Base-by-base conservation (phyloP, 2,329 filamentous ascomycete species). In the Plectosphaerella plurivora region DNA sequence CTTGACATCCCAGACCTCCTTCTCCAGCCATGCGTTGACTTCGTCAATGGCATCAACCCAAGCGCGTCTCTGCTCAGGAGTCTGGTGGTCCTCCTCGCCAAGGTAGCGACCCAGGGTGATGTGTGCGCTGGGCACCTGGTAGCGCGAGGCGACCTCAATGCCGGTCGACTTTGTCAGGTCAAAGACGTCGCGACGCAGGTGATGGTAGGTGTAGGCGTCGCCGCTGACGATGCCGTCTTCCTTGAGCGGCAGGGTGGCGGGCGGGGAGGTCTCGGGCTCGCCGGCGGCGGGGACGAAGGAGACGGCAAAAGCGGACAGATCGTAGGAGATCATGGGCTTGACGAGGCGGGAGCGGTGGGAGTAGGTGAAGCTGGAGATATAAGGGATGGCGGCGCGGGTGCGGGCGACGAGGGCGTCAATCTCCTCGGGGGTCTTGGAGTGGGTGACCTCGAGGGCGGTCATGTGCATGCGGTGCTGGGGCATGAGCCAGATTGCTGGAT, bases 111-210 rank as follows among this genome's bases (percentile, higher is more conserved):
- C 92, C 53, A 97, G 81, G 0, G 93, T 97, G 63, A 97, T 81
- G 72, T 97, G 93, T 15, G 90, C 91, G 46, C 88, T 93, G 2
- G 92, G 92, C 2, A 96, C 90, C 22, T 92, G 85, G 66, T 97
- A 97, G 53, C 93, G 79, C 50, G 88, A 89, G 20, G 78, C 86
- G 35, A 96, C 78, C 15, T 79, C 71, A n/a, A 93, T 74, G 1
- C 88, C 89, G 0, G 83, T 78, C 4, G 72, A 73, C 45, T 75
- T 73, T 4, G 83, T 80, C 24, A 83, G 72, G 47, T 79, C 74
- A 65, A 86, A 94, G 12, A 95, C 66, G 64, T 96, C 91, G 4
- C 87, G 80, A 3, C 93, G 84, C 9, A 97, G 81, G 68, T 97
- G 93, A 65, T 97, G 93, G 67, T 97, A 97, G 0, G 88, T 92